Percentiles rank a stretch among this genome's conserved stretches.
Evolutionary conservation across 495 filamentous ascomycete genomes (phyloP).

Genomic region (Astrothelium subdiscretum): DNA sequence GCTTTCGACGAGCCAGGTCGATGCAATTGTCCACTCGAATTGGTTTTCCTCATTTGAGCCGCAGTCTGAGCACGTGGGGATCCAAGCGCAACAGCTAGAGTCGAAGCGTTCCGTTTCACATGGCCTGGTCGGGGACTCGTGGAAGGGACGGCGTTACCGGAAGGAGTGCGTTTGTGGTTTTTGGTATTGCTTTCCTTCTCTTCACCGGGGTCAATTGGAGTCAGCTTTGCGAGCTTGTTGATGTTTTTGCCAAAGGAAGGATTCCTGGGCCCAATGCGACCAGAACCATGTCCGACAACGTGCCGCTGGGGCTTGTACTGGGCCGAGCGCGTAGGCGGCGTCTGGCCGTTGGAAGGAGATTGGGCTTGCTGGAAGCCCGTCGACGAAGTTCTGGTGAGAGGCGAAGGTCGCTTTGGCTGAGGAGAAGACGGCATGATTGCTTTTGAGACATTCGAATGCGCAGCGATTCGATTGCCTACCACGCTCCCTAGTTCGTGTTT

Average conservation of each 20-base stretch:
- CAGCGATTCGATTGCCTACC: background rate
- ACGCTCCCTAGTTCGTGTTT: background rate
- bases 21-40: constrained; percentile 4
- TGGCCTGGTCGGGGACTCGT: constrained; percentile 20
- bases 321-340: constrained; percentile 4
- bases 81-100: constrained; percentile 15
- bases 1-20: constrained; percentile 1
- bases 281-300: constrained; percentile 15
- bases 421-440: constrained; percentile 5
- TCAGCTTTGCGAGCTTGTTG: constrained; percentile 21
- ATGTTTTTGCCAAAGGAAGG: constrained; percentile 21
- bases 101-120: constrained; percentile 26
- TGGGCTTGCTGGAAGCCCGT: constrained; percentile 20
- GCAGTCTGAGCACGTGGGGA: background rate
- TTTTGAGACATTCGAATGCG: background rate
- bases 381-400: constrained; percentile 18
- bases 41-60: constrained; percentile 4
- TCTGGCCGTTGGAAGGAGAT: constrained; percentile 19
- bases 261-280: constrained; percentile 17
- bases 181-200: constrained; percentile 16
- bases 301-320: constrained; percentile 18
- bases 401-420: constrained; percentile 16
- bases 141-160: constrained; percentile 17
- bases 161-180: constrained; percentile 19
- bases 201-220: constrained; percentile 8